Evolutionary conservation across 2,329 filamentous ascomycete genomes (phyloP).

Genomic region (Aspergillus sp.): DNA sequence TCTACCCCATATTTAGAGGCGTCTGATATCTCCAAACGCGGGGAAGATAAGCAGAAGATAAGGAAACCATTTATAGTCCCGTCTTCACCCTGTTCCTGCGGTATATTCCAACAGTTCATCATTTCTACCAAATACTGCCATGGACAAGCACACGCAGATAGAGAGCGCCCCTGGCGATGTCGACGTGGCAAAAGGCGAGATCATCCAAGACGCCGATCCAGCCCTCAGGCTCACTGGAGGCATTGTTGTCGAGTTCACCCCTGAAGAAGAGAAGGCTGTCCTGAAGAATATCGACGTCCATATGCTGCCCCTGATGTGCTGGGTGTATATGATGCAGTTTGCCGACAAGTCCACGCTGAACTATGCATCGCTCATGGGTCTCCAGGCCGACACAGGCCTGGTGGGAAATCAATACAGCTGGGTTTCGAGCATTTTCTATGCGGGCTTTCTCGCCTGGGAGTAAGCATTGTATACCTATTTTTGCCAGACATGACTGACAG

Average conservation of each 20-base stretch:
- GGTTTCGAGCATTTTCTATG: slow-evolving; percentile 43
- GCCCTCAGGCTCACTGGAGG: background rate
- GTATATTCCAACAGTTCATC: too few relatives aligned
- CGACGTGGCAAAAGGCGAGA: too few relatives aligned
- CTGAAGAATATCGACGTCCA: background rate
- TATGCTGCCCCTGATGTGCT: slow-evolving; percentile 7
- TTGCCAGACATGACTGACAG: background rate
- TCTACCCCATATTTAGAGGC: too few relatives aligned
- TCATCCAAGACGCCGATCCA: background rate
- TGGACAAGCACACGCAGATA: too few relatives aligned
- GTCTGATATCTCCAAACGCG: too few relatives aligned
- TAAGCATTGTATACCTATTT: slow-evolving; percentile 17
- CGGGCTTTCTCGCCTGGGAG: slow-evolving; percentile 46
- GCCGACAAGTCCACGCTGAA: slow-evolving; percentile 7
- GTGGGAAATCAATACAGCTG: slow-evolving; percentile 47
- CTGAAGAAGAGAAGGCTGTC: background rate
- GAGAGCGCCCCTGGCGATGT: too few relatives aligned
- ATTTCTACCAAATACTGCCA: too few relatives aligned
- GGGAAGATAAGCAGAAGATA: too few relatives aligned
- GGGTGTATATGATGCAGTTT: slow-evolving; percentile 6
- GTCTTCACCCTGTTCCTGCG: too few relatives aligned
- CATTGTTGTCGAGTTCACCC: background rate
- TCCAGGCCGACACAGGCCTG: slow-evolving; percentile 32
- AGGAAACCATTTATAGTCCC: too few relatives aligned
- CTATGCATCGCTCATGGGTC: slow-evolving; percentile 20